Conservation (phyloP, 2,329 filamentous ascomycete species). For the Talaromyces sp. region DNA sequence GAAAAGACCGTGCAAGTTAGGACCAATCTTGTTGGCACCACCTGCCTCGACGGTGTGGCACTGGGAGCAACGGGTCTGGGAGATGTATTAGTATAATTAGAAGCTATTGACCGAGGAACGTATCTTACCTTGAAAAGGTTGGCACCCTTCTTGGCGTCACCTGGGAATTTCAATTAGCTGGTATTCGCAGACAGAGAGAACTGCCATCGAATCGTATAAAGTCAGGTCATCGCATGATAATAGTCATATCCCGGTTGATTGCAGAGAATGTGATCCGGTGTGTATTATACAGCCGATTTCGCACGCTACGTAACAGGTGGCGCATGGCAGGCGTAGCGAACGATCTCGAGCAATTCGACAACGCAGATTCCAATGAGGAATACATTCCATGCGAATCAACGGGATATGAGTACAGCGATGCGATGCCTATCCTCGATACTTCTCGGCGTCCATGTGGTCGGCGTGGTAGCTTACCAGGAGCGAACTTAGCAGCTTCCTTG, state of each 20-base stretch:
- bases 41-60: slow-evolving; percentile 93
- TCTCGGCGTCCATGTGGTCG: slow-evolving; percentile 14
- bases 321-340: neutral
- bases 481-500: slow-evolving; percentile 42
- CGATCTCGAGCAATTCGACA: neutral
- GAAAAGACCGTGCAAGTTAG: slow-evolving; percentile 94
- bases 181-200: slow-evolving; percentile 18
- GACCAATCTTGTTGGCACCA: slow-evolving; percentile 97
- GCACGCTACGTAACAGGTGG: neutral
- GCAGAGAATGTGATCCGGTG: neutral
- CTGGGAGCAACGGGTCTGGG: slow-evolving; percentile 84
- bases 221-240: slow-evolving; percentile 17
- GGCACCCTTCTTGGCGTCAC: slow-evolving; percentile 93
- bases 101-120: neutral
- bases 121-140: slow-evolving; percentile 81
- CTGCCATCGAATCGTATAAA: neutral
- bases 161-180: slow-evolving; percentile 49
- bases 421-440: slow-evolving; percentile 7
- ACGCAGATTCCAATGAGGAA: neutral
- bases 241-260: neutral
- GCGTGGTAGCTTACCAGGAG: slow-evolving; percentile 42
- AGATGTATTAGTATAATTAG: neutral
- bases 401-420: neutral
- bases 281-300: neutral
- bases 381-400: neutral